Percentiles rank a stretch among this genome's conserved stretches.
phyloP scores from a whole-genome alignment of 352 stramenopile genomes.

The Phytophthora ramorum region DNA sequence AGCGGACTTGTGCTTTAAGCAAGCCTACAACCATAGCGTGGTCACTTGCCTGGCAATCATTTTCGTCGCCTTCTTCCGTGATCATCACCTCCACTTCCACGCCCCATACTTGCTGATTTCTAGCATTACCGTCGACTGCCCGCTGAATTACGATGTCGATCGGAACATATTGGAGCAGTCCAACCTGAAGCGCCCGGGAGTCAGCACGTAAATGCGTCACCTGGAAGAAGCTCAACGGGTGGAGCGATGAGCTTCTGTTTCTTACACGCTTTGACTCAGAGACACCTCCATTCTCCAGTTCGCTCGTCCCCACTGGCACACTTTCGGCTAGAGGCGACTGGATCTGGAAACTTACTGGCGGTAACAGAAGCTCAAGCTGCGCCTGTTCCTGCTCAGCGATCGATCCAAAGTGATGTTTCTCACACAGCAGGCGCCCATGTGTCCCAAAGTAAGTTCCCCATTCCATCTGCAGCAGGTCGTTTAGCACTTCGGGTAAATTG shows the following conservation, averaged over 20 bases:
- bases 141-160: conserved; percentile 30
- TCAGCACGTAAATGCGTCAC: conserved; percentile 17
- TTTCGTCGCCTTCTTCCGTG: conserved; percentile 39
- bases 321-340: conserved; percentile 5
- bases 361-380: conserved; percentile 39
- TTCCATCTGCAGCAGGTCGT: conserved; percentile 51
- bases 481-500: conserved; percentile 38
- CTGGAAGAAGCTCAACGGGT: conserved; percentile 34
- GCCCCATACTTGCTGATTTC: conserved; percentile 8
- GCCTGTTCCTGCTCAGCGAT: conserved; percentile 15
- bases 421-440: conserved; percentile 35
- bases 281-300: conserved; percentile 20
- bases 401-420: conserved; percentile 26
- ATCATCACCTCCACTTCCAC: conserved; percentile 43
- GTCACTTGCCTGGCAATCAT: conserved; percentile 16
- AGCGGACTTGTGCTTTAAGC: conserved; percentile 40
- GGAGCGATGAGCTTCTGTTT: conserved; percentile 14
- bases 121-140: not conserved
- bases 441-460: conserved; percentile 67
- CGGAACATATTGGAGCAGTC: conserved; percentile 38
- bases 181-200: conserved; percentile 10
- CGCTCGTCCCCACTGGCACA: not conserved
- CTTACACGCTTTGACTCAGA: conserved; percentile 6
- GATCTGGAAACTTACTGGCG: conserved; percentile 45
- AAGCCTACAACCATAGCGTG: conserved; percentile 50